Base-by-base conservation (phyloP, 306 rosid species). In the Vigna hirtella region DNA sequence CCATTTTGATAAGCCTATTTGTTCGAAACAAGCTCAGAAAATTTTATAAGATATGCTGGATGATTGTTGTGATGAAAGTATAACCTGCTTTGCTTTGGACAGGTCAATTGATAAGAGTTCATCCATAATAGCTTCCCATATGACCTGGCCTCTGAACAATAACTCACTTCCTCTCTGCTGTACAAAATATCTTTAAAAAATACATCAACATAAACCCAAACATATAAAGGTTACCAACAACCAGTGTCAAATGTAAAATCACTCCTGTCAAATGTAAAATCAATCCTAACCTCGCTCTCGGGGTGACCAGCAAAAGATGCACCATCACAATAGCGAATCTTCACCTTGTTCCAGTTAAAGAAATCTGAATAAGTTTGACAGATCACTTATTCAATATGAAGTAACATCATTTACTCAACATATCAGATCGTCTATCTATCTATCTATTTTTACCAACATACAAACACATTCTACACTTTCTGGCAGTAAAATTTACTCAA, bases 271-370 rank as follows among this genome's bases (percentile, higher is more conserved):
- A 53, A 42, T 65, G 42, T 51, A 36, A 73, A 42, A 69, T 62
- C 47, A 79, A 93, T 90, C 83, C 89, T 87, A 34, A 65, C 70
- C 84, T 95, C 95, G 50, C 80, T 89, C 64, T 85, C 91, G 4
- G 94, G 96, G 82, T 88, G 91, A 73, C 99, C 91, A 68, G 98
- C 88, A 48, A 95, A 88, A 47, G 99, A 95, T 9, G 98, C 97
- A 6, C 98, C 99, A 56, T 95, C 99, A 83, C 99, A 95, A 72
- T 95, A 95, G 59, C 99, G 90, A 74, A 95, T 83, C 88, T 86
- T 91, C 88, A 95, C 95, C 83, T 90, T 95, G 87, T 95, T 95
- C 99, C 99, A 93, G 87, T 90, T 90, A 84, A 83, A 95, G 87
- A 95, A 95, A 73, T 95, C 99, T 95, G 85, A 72, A 78, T 53